Evolutionary conservation across 495 filamentous ascomycete species (phyloP).

Genomic region (Emericellopsis terricola): DNA sequence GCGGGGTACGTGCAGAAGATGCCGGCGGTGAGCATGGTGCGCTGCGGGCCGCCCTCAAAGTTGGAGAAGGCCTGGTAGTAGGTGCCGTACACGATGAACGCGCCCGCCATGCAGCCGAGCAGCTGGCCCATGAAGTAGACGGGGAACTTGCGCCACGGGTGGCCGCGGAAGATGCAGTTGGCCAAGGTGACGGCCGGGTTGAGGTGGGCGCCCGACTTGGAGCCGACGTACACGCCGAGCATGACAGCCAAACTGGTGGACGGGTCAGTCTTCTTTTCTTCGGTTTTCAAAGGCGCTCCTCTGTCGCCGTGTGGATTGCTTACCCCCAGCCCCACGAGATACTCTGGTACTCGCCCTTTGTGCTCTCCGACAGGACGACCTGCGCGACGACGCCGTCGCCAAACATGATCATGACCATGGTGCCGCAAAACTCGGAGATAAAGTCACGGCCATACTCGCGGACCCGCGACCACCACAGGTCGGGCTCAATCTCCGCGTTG

Average conservation of each 20-base stretch:
- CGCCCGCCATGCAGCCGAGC: slow-evolving; percentile 34
- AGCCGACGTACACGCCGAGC: slow-evolving; percentile 46
- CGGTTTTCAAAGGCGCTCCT: background rate
- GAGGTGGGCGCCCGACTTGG: slow-evolving; percentile 40
- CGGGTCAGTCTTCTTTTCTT: too few species aligned
- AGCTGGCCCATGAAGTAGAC: slow-evolving; percentile 34
- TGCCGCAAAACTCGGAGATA: slow-evolving; percentile 46
- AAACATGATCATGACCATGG: slow-evolving; percentile 44
- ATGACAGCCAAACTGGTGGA: slow-evolving; percentile 39
- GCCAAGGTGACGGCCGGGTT: slow-evolving; percentile 49
- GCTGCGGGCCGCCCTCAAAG: slow-evolving; percentile 32
- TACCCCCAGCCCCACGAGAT: slow-evolving; percentile 40
- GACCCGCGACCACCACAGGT: slow-evolving; percentile 23
- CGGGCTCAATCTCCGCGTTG: too few species aligned
- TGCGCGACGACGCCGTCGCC: slow-evolving; percentile 45
- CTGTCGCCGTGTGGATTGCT: slow-evolving; percentile 7
- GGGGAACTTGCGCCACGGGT: slow-evolving; percentile 42
- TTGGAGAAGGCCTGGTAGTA: slow-evolving; percentile 34
- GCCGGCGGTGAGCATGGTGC: slow-evolving; percentile 43
- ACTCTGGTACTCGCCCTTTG: slow-evolving; percentile 37
- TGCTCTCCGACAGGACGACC: slow-evolving; percentile 28
- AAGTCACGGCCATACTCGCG: slow-evolving; percentile 31
- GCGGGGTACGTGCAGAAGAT: slow-evolving; percentile 49
- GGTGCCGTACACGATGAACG: slow-evolving; percentile 37
- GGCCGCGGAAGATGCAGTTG: slow-evolving; percentile 40